phyloP scores from a whole-genome alignment of 176 grass and related monocot genomes.

The barley (Hordeum vulgare) region MorexV3_pseudomolecules_assembly NC_058523.1:18369187-18369686 shows the following conservation, averaged over 20 bases:
- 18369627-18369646: background rate
- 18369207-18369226: slow-evolving; percentile 53
- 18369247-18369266: slow-evolving; percentile 38
- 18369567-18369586: slow-evolving; percentile 43
- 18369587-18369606: background rate
- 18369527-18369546: slow-evolving; percentile 3
- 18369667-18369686: background rate
- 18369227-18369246: slow-evolving; percentile 23
- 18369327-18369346: slow-evolving; percentile 46
- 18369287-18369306: slow-evolving; percentile 34
- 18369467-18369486: slow-evolving; percentile 20
- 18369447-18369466: slow-evolving; percentile 38
- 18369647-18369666: background rate
- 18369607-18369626: background rate
- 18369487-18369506: slow-evolving; percentile 19
- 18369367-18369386: background rate
- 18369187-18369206: slow-evolving; percentile 50
- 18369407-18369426: background rate
- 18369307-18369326: slow-evolving; percentile 64
- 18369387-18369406: background rate
- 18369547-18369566: slow-evolving; percentile 20
- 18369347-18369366: background rate
- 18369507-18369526: slow-evolving; percentile 33
- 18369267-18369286: slow-evolving; percentile 35
- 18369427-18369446: background rate